Evolutionary conservation across 2,329 filamentous ascomycete genomes (phyloP), one percentile per base, ranked within the genome.

Genomic region (Fusarium austroafricanum): DNA sequence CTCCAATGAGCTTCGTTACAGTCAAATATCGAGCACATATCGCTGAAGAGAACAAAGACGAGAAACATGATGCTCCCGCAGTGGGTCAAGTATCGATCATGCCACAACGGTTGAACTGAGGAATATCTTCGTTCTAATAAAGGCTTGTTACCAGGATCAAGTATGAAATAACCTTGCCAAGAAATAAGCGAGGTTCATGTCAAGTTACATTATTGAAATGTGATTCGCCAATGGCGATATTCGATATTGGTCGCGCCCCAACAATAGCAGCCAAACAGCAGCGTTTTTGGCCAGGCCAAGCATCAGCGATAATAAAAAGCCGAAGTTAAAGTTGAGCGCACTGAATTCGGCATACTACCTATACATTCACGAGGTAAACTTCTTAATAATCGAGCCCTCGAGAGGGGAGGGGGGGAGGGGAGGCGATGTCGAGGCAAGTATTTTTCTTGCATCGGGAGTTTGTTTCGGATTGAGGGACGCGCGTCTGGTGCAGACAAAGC

Each of bases 401-500:
- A 37, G 54, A 49, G 50, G 54, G 61, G 58, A 54, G 55, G 47
- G n/a, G n/a, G n/a, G n/a, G 54, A 49, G 50, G 54, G 61, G 58
- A 54, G 55, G 47, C 57, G 45, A 58, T 47, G 35, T 52, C 37
- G 46, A 37, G 45, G 38, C 31, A 56, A 44, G 38, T 39, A 53
- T 54, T 54, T 51, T 26, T 29, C 26, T 28, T 43, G 35, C 31
- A 50, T 68, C 46, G 51, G 65, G 38, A 59, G 49, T 55, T 55
- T 68, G 65, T 68, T 68, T 68, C 65, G 65, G 49, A 66, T 47
- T 49, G 38, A 55, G 51, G 58, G 66, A 70, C 67, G 67, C 68
- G 68, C 65, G 68, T 62, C 59, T 64, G 59, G 51, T 44, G 40
- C 49, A 52, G 60, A 61, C 68, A 50, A 49, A 63, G 53, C 33